Evolutionary conservation across 2,329 filamentous ascomycete genomes (phyloP), one percentile per base, ranked within the genome.

Genomic region (Neodidymelliopsis sp.): DNA sequence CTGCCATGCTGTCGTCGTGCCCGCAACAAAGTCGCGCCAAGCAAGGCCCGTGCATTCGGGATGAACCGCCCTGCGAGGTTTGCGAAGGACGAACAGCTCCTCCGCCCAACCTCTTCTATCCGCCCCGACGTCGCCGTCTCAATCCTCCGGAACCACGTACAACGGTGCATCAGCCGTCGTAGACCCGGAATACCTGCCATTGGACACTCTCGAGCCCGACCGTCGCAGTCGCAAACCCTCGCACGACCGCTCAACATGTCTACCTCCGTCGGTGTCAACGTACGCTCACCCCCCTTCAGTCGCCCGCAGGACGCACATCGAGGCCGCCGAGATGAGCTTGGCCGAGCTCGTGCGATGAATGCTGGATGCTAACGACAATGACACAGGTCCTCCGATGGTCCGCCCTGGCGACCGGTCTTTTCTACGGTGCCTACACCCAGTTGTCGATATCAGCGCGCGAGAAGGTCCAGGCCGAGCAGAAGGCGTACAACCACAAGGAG

Each of bases 361-460:
- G 29, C 46, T 38, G 11, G 29, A 40, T 58, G 62, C 67, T 71
- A 60, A 71, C 42, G 15, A 22, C 34, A 33, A 56, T 54, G 43
- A 39, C 41, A 48, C 76, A 99, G 94, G 93, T 99, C 77, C 85
- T 97, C 77, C 92, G 94, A 79, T 99, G 93, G 84, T 93, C 91
- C 72, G 92, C 92, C 74, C 89, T 99, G 63, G 89, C 87, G 71
- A 82, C 91, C 70, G 94, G 94, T 74, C 80, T 97, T 74, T 87
- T 96, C 79, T 99, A 99, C 81, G 94, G 94, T 75, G 86, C 96
- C 81, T 90, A 87, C 77, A 93, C 96, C 81, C 94, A 99, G 81
- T 82, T 88, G 71, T 84, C 85, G 56, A 88, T 99, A 76, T 87
- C 79, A 63, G 77, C 89, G 48, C 77, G 83, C 68, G 85, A 91